These are phyloP conservation scores for Cryptosporidium sp. DNA, from an alignment of 169 alveolate species.

Conservation along the genomic window DNA sequence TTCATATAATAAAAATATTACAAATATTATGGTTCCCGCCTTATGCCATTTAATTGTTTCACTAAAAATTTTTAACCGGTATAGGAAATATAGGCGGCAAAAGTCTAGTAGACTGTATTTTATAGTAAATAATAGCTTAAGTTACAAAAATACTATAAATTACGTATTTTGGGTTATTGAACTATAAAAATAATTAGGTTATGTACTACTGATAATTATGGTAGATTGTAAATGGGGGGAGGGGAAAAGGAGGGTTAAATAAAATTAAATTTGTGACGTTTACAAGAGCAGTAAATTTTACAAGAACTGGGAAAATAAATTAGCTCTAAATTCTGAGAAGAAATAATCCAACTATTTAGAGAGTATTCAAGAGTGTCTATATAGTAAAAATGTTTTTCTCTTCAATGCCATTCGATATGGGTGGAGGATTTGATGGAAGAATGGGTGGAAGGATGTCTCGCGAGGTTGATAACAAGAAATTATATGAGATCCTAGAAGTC, in stretches of 20 bases:
- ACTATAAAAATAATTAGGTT: neutral
- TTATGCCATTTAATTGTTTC: neutral
- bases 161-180: neutral
- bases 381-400: slow-evolving; percentile 59
- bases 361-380: slow-evolving; percentile 15
- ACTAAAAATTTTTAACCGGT: neutral
- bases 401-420: slow-evolving; percentile 76
- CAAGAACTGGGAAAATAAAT: slow-evolving; percentile 1
- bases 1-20: neutral
- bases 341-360: neutral
- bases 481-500: slow-evolving; percentile 87
- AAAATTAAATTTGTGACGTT: slow-evolving; percentile 1
- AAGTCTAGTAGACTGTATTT: neutral
- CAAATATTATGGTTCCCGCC: neutral
- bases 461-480: slow-evolving; percentile 87
- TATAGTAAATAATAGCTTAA: neutral
- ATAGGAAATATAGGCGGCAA: neutral
- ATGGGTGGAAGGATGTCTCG: slow-evolving; percentile 76
- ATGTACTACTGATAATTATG: neutral
- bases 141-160: neutral
- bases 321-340: slow-evolving; percentile 6
- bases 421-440: slow-evolving; percentile 77
- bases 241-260: slow-evolving; percentile 27
- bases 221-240: neutral
- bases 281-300: slow-evolving; percentile 6